Base-by-base conservation (phyloP, 2,329 filamentous ascomycete genomes). In the Pezicula carpinea region DNA sequence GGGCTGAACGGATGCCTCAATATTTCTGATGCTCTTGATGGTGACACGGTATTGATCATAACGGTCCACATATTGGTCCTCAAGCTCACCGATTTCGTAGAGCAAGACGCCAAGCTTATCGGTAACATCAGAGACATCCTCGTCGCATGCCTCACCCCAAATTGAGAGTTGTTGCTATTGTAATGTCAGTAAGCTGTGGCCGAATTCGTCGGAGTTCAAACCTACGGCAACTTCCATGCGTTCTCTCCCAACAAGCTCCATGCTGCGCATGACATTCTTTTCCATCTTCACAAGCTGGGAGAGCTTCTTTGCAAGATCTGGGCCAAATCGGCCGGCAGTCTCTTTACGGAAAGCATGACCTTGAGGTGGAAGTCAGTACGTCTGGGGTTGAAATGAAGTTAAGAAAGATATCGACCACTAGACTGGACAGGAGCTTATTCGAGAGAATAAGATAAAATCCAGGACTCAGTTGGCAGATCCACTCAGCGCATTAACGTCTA, bases 271-370 rank as follows among this genome's bases (percentile, higher is more conserved):
- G 48, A 96, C 89, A 66, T 99, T 97, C 83, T 99, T 99, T 75
- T 99, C 93, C 93, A 99, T 99, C 82, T 99, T 99, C 54, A 99
- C 93, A 44, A 99, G 81, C 74, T 95, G 89, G 34, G 91, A 89
- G 53, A 99, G 84, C 80, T 99, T 99, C 80, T 96, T 96, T 49
- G 93, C 87, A 49, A 99, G 83, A 63, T 99, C 93, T 42, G 61
- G 80, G 53, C 81, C 80, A 56, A 89, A 90, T 59, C 86, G 84
- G 57, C 87, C 87, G 54, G 87, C 85, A 36, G 87, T 77, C 61
- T 85, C 86, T 62, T 82, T 79, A 60, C 87, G 85, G 66, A 91
- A 81, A 51, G 79, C 80, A 81, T 84, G 81, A 84, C 79, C 64
- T 85, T 13, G 17, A 22, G 22, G 8, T 29, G 5, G 26, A 29